Base-by-base conservation (phyloP, 192 early-diverging fungal genomes). In the Cladochytrium replicatum region DNA sequence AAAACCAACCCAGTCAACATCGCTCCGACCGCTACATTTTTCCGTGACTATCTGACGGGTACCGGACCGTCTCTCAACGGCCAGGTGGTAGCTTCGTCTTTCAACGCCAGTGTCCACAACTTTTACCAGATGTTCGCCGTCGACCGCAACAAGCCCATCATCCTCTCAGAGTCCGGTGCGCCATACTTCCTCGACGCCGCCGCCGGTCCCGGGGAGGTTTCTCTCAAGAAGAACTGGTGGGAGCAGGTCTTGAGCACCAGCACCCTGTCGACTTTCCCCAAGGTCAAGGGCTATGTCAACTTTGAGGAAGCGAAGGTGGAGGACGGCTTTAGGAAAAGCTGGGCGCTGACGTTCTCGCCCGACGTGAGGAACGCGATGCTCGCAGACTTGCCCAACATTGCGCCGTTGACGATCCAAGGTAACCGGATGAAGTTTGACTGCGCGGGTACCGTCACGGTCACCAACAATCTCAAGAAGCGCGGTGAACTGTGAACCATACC, bases 111-210 rank as follows among this genome's bases (percentile, higher is more conserved):
- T 15, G 15, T 21, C 32, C 1, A 48, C 50, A 34, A 65, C 44
- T 72, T 72, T 50, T 72, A 72, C 70, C 4, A 26, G 19, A 29
- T 45, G 6, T 72, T 72, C 46, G 48, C 42, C n/a, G 64, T 43
- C 3, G 41, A 40, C 7, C 21, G 43, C 4, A 55, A 52, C 23
- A 72, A 72, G 49, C 70, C 70, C 2, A 46, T 72, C 34, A 54
- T 62, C 27, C 24, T 72, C 11, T 52, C 70, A 11, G 70, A 72
- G 38, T 64, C 63, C 0, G 57, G 58, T 19, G 55, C 71, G 2
- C 58, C 61, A 17, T 62, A n/a, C 29, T 15, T 48, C 1, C 41
- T 60, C 21, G 38, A 34, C 6, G 41, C 28, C 26, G 34, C 43
- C 27, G 50, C 41, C 22, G 45, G 29, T 13, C 23, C 38, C 11